These are phyloP conservation scores for Fagus sylvatica DNA, from an alignment of 306 rosid genomes.

Conservation along the genomic window DNA sequence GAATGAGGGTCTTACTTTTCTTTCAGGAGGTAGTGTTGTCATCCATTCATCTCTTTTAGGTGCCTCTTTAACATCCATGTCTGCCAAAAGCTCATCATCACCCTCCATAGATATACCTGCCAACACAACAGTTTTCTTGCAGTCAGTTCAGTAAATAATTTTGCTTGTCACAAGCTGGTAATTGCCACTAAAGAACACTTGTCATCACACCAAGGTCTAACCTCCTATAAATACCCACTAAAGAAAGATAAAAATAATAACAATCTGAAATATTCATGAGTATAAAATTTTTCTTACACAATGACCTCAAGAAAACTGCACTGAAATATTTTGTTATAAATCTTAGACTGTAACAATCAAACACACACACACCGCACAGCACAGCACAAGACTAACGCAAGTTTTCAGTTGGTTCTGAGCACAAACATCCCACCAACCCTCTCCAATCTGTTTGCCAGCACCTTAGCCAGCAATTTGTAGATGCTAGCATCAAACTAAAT, in stretches of 20 bases:
- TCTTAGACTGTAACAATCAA: no score
- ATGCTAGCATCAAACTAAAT: no score
- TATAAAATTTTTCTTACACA: background rate
- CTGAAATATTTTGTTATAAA: background rate
- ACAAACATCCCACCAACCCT: no score
- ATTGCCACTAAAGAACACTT: background rate
- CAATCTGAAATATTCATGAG: background rate
- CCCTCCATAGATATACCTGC: conserved; percentile 98
- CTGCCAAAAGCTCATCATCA: conserved; percentile 85
- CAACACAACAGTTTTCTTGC: conserved; percentile 17
- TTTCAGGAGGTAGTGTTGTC: conserved; percentile 91
- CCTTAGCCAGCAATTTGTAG: no score
- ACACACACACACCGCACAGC: no score
- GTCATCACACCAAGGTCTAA: no score
- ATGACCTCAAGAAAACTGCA: background rate
- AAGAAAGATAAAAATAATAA: background rate
- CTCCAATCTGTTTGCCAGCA: no score
- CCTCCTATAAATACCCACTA: background rate
- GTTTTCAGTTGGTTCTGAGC: no score
- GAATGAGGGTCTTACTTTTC: conserved; percentile 54
- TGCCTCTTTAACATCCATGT: conserved; percentile 66
- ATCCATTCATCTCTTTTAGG: conserved; percentile 95
- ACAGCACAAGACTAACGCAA: no score
- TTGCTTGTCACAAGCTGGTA: conserved; percentile 18
- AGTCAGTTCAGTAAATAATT: conserved; percentile 27